Conservation (phyloP, 768 basidiomycete species). For the Tylopilus sp. region DNA sequence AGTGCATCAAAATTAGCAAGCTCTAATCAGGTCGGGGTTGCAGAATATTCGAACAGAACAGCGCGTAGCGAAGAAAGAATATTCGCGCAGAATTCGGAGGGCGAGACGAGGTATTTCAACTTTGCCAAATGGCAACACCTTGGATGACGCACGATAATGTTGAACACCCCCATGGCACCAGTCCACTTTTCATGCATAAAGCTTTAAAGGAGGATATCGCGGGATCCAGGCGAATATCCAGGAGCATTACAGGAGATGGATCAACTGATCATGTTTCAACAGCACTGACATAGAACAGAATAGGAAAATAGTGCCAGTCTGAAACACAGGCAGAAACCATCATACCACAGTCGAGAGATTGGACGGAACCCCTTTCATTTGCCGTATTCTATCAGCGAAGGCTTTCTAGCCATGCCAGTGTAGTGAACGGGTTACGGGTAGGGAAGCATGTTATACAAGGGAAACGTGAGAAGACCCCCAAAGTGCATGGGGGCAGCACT, state of each 20-base stretch:
- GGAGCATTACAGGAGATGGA: slow-evolving; percentile 3
- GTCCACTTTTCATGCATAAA: slow-evolving; percentile 2
- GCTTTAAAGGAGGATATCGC: background rate
- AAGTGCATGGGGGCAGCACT: slow-evolving; percentile 4
- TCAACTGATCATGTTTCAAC: slow-evolving; percentile 2
- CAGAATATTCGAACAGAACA: slow-evolving; percentile 8
- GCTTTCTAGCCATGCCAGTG: slow-evolving; percentile 7
- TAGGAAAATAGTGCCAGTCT: background rate
- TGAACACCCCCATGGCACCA: background rate
- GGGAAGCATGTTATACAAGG: slow-evolving; percentile 8
- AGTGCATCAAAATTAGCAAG: slow-evolving; percentile 6
- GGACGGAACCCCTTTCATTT: slow-evolving; percentile 8
- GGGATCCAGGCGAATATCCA: background rate
- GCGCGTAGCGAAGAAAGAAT: background rate
- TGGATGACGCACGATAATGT: slow-evolving; percentile 8
- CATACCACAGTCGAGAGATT: slow-evolving; percentile 10
- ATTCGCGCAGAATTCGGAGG: slow-evolving; percentile 3
- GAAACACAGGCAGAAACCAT: slow-evolving; percentile 3
- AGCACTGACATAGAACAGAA: slow-evolving; percentile 7
- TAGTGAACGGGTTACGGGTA: slow-evolving; percentile 1
- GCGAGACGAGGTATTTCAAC: background rate
- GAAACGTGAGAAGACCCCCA: slow-evolving; percentile 18
- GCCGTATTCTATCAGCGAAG: slow-evolving; percentile 11
- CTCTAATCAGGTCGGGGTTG: background rate
- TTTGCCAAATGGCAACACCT: background rate